Conservation (phyloP, 192 early-diverging fungal genomes). For the Ambispora gerdemannii region DNA sequence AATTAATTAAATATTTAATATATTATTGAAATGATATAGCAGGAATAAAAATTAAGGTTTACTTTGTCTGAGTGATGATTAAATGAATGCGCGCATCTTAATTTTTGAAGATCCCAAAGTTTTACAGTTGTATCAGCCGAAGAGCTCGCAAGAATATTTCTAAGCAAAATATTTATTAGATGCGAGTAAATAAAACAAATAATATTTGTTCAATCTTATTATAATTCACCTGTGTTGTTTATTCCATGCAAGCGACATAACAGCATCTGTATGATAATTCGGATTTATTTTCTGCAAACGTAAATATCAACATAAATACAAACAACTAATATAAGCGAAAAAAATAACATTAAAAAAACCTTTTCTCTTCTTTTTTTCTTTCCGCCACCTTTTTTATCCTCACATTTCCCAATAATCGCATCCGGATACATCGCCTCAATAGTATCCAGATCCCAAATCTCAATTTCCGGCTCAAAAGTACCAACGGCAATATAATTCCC, state of each 20-base stretch:
- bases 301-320: no score
- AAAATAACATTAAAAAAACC: no score
- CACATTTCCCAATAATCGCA: conserved; percentile 74
- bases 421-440: conserved; percentile 91
- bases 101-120: conserved; percentile 89
- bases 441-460: conserved; percentile 97
- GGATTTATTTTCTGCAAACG: conserved; percentile 52
- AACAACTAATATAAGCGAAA: no score
- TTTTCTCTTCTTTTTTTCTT: conserved; percentile 50
- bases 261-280: conserved; percentile 91
- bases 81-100: conserved; percentile 74
- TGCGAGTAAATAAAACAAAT: neutral
- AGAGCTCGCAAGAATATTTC: conserved; percentile 77
- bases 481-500: conserved; percentile 96
- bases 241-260: conserved; percentile 97
- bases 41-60: neutral
- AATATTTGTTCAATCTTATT: neutral
- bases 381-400: conserved; percentile 51
- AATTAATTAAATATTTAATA: neutral
- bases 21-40: conserved; percentile 9
- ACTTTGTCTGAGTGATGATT: conserved; percentile 82
- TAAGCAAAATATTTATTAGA: conserved; percentile 21
- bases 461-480: conserved; percentile 96
- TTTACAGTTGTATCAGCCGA: conserved; percentile 98
- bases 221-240: conserved; percentile 47